Base-by-base conservation (phyloP, 495 filamentous ascomycete genomes). In the Xylaria flabelliformis region DNA sequence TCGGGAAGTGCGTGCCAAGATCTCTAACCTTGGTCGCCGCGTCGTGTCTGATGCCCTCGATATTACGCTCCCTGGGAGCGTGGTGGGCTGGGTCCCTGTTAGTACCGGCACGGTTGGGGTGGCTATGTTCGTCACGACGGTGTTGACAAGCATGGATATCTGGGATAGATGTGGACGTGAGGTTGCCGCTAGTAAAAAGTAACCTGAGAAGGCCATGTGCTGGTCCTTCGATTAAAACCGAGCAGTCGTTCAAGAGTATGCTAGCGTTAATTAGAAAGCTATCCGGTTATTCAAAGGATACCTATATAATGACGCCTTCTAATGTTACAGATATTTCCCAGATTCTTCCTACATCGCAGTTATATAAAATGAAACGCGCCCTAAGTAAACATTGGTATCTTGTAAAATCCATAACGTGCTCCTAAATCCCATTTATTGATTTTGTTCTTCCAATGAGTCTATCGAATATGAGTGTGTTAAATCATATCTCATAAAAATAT, bases 21-120 rank as follows among this genome's bases (percentile, higher is more conserved):
- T 74, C 72, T 80, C 39, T 24, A 75, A 63, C 63, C 70, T 84
- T 29, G 51, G 70, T 8, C 76, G 82, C 32, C 80, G 81, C 56
- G 74, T 90, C 41, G 69, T 87, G 4, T 84, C 87, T 4, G 88
- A 91, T 80, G 67, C 80, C 13, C 83, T 89, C 71, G 90, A 92
- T 75, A 67, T 91, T 48, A 65, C 88, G 17, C 74, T 90, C 46
- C 90, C 90, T 0, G 86, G 86, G 9, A 75, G 75, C 34, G 82
- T 86, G 2, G 77, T 91, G 24, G 86, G 87, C 0, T 91, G 90
- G 90, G 75, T 89, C 59, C 77, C 79, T 6, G 79, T 82, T 0
- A 74, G 79, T 1, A 80, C 84, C 6, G 79, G 83, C 44, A 80
- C 78, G 17, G 82, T 90, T 17, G 88, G 85, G 5, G 53, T 84